Base-by-base conservation (phyloP, 2,329 filamentous ascomycete species). In the Ophiostoma tasmaniense region DNA sequence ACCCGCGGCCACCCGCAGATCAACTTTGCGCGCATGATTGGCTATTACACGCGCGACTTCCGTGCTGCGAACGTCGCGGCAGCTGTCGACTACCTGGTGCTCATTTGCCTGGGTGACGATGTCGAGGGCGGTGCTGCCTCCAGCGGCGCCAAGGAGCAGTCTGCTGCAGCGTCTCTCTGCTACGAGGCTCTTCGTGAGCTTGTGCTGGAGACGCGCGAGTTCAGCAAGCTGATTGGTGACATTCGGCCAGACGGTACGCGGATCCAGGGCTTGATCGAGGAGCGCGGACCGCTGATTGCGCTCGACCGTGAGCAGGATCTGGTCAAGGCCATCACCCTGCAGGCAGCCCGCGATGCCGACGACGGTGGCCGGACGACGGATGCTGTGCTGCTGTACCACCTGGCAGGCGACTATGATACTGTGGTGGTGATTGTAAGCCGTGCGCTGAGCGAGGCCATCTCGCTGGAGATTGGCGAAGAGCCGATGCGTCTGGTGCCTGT, bases 31-130 rank as follows among this genome's bases (percentile, higher is more conserved):
- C 90, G 91, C 70, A 91, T 98, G 83, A 84, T 98, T 71, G 96
- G 94, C 55, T 92, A 95, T 77, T 99, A 99, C 81, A 99, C 96
- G 4, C 87, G 90, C 68, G 93, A 97, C 78, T 99, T 99, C 86
- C 90, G 95, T 67, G 92, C 92, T 37, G 93, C 93, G 25, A 89
- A 96, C 75, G 90, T 93, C 7, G 90, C 91, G 70, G 91, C 92
- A 42, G 95, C 96, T 2, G 91, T 96, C 22, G 95, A 99, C 77
- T 99, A 99, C 78, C 87, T 99, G 65, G 87, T 89, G 6, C 81
- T 99, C 69, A 93, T 99, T 75, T 97, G 92, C 78, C 86, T 99
- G 69, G 98, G 98, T 76, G 87, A 89, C 66, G 64, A 65, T 30
- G 35, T 25, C 6, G 33, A 64, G 30, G 22, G 25, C 17, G 33